Evolutionary conservation across 2,329 filamentous ascomycete species (phyloP).

Genomic region (Colletotrichum neosansevieriae): DNA sequence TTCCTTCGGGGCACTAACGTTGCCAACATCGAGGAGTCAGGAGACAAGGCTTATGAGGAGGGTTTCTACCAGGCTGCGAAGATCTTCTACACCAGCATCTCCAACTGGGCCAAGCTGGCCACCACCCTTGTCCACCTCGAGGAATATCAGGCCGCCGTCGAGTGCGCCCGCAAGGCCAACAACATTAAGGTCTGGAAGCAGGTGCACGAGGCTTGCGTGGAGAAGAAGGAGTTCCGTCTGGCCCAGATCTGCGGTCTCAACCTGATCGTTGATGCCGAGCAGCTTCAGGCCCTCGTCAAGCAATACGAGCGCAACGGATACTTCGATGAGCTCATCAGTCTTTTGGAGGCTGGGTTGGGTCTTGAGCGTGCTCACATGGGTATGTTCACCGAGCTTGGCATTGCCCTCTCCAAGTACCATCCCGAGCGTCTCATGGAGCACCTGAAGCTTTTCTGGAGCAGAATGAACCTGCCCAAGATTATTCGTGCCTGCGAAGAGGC

Average conservation of each 20-base stretch:
- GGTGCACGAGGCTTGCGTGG: conserved; percentile 94
- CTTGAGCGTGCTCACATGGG: conserved; percentile 95
- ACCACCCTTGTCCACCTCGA: conserved; percentile 97
- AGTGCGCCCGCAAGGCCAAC: conserved; percentile 98
- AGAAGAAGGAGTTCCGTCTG: conserved; percentile 98
- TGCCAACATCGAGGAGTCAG: conserved; percentile 94
- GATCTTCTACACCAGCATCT: conserved; percentile 96
- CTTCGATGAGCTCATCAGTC: conserved; percentile 95
- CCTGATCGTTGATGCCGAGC: conserved; percentile 96
- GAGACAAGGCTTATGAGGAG: conserved; percentile 97
- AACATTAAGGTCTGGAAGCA: conserved; percentile 99
- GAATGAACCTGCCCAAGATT: conserved; percentile 98
- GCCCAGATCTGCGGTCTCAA: conserved; percentile 99
- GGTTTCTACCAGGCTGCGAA: conserved; percentile 96
- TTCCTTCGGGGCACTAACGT: conserved; percentile 95
- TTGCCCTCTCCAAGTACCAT: conserved; percentile 93
- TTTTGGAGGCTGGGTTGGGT: conserved; percentile 94
- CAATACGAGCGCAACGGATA: conserved; percentile 98
- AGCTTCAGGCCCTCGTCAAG: conserved; percentile 90
- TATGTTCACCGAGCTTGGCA: conserved; percentile 94
- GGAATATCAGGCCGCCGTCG: conserved; percentile 97
- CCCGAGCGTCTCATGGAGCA: conserved; percentile 98
- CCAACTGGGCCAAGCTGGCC: conserved; percentile 99
- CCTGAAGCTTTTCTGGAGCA: conserved; percentile 96
- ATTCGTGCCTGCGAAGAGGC: conserved; percentile 94